Conservation (phyloP, 768 basidiomycete genomes). For the Dentipellis sp. region DNA sequence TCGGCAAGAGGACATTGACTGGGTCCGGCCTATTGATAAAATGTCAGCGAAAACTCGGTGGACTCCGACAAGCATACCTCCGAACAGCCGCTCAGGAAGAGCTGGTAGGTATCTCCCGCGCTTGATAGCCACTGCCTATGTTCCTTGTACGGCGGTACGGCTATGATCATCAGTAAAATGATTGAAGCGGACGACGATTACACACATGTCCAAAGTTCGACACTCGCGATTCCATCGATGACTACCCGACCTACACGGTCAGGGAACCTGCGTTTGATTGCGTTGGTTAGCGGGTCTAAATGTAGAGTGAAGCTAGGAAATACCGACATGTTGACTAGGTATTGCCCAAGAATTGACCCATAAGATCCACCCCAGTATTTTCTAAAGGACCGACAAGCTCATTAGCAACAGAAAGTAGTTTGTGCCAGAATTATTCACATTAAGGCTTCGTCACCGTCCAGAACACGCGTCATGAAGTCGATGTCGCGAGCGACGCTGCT, state of each 20-base stretch:
- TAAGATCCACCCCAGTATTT: slow-evolving; percentile 25
- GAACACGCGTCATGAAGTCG: slow-evolving; percentile 17
- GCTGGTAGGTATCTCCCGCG: slow-evolving; percentile 17
- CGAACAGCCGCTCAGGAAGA: slow-evolving; percentile 21
- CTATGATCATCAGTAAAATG: background rate
- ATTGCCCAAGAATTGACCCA: slow-evolving; percentile 23
- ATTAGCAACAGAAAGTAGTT: background rate
- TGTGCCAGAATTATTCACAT: slow-evolving; percentile 7
- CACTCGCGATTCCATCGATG: background rate
- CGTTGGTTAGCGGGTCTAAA: no score
- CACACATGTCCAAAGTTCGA: background rate
- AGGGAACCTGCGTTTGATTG: background rate
- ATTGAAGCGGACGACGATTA: background rate
- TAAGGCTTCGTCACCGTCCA: slow-evolving; percentile 20
- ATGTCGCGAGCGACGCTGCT: slow-evolving; percentile 24
- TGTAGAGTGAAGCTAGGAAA: no score
- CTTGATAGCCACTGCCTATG: slow-evolving; percentile 16
- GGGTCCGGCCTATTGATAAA: background rate
- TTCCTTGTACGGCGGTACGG: slow-evolving; percentile 4
- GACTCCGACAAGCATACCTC: slow-evolving; percentile 11
- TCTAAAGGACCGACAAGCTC: slow-evolving; percentile 1
- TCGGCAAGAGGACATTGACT: slow-evolving; percentile 18
- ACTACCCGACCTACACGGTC: background rate
- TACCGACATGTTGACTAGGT: slow-evolving; percentile 24
- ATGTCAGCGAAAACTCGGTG: background rate